Base-by-base conservation (phyloP, 164 flowering plant genomes). In the Stephania cephalantha region DNA sequence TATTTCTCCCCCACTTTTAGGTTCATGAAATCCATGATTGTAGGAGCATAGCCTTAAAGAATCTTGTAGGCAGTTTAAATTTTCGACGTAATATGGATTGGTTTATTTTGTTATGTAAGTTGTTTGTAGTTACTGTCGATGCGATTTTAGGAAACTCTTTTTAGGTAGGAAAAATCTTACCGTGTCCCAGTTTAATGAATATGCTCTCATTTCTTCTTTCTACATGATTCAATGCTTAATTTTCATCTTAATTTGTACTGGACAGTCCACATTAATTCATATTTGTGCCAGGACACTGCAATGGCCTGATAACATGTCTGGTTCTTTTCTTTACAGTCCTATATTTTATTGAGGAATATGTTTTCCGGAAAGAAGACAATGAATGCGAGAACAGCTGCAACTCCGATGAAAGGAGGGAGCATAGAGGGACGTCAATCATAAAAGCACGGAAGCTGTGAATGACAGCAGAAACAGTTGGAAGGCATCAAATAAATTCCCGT, bases 301-400 rank as follows among this genome's bases (percentile, higher is more conserved):
- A 55, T 55, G 17, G 12, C 18, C 61, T 55, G 61, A 55, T 55
- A 5, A 12, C 18, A 55, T 55, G 61, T n/a, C 12, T 55, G 25
- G n/a, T 72, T 42, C 71, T 78, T 7, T 6, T 45, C 75, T 48
- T 79, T 29, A 50, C 90, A 95, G 98, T 72, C 69, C 89, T 50
- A 83, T 87, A 44, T 96, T 25, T 25, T 25, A 25, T 25, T 96
- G 79, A 82, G 89, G 81, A 91, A 91, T 81, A 50, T 96, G 83
- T 96, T 96, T 96, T 71, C 99, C 98, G 0, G 99, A 96, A 82
- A 96, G 86, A 90, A 90, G 83, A 88, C 75, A 89, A 90, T 74
- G 81, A 90, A 80, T 1, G 79, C 73, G 61, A 75, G 79, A 5
- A 68, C 76, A 48, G 50, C 74, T 29, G 82, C 81, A 70, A 79